These are phyloP conservation scores for Ehretia macrophylla DNA, from an alignment of 257 asterid genomes.

Conservation along the genomic window DNA sequence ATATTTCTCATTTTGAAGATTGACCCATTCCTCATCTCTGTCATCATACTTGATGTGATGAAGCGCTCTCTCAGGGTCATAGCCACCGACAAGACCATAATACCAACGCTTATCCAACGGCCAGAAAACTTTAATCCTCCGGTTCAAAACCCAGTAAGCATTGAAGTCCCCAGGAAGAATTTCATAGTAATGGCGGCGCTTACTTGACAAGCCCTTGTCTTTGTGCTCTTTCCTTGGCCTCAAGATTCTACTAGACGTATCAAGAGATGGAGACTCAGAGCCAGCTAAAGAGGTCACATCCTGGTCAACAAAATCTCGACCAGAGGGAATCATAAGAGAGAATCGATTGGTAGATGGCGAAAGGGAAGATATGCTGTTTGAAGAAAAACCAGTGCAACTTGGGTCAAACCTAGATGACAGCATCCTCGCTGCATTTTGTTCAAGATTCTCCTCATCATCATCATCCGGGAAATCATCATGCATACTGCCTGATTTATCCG, in stretches of 20 bases:
- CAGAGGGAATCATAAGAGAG: constrained; percentile 45
- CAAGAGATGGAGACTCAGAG: constrained; percentile 43
- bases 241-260: constrained; percentile 55
- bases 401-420: constrained; percentile 98
- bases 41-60: constrained; percentile 91
- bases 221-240: constrained; percentile 69
- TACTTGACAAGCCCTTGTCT: constrained; percentile 54
- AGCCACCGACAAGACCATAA: constrained; percentile 68
- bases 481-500: constrained; percentile 39
- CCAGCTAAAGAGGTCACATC: constrained; percentile 42
- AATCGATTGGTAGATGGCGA: constrained; percentile 38
- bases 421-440: constrained; percentile 97
- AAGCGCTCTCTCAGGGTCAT: constrained; percentile 66
- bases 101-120: constrained; percentile 98
- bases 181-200: constrained; percentile 94
- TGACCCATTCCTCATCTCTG: constrained; percentile 91
- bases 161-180: constrained; percentile 58
- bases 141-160: constrained; percentile 62
- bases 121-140: constrained; percentile 86
- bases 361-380: constrained; percentile 43
- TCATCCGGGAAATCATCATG: constrained; percentile 57
- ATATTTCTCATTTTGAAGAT: constrained; percentile 78
- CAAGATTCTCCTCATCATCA: constrained; percentile 96
- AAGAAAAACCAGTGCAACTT: constrained; percentile 77
- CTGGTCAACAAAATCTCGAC: constrained; percentile 31